Percentiles rank a stretch among this genome's conserved stretches.
phyloP scores from a whole-genome alignment of 2,329 filamentous ascomycete species.

The Gnomoniopsis smithogilvyi region DNA sequence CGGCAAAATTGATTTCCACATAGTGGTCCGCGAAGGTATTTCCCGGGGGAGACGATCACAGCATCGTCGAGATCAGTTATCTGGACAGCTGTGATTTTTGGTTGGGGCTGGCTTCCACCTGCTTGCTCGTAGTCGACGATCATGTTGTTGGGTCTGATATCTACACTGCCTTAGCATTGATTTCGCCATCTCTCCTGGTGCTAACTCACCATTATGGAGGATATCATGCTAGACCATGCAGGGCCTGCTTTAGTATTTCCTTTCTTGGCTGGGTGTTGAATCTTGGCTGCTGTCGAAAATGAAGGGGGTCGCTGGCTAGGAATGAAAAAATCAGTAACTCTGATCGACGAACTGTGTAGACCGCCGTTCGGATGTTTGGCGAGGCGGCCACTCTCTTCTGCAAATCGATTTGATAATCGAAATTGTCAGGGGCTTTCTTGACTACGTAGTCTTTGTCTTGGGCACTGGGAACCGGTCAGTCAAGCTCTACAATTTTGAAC shows the following conservation, averaged over 20 bases:
- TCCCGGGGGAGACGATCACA: constrained; percentile 24
- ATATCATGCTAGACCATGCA: constrained; percentile 28
- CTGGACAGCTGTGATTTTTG: constrained; percentile 25
- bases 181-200: neutral
- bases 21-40: constrained; percentile 20
- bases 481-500: neutral
- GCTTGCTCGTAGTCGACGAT: constrained; percentile 28
- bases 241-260: constrained; percentile 8
- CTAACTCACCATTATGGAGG: constrained; percentile 28
- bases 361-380: constrained; percentile 25
- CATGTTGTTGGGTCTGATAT: constrained; percentile 35
- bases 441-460: constrained; percentile 16
- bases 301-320: constrained; percentile 12
- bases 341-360: constrained; percentile 20
- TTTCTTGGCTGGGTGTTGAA: constrained; percentile 4
- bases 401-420: constrained; percentile 27
- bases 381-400: constrained; percentile 23
- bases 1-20: constrained; percentile 32
- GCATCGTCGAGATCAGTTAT: constrained; percentile 30
- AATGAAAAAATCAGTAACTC: constrained; percentile 19
- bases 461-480: neutral
- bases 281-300: neutral
- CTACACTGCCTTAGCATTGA: constrained; percentile 18
- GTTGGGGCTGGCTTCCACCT: constrained; percentile 2
- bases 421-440: constrained; percentile 28